A percentile compares a stretch with the other conserved stretches of the same genome.
These are phyloP conservation scores for Drechslerella coelobrocha DNA, from an alignment of 2,329 filamentous ascomycete genomes.

Conservation along the genomic window DNA sequence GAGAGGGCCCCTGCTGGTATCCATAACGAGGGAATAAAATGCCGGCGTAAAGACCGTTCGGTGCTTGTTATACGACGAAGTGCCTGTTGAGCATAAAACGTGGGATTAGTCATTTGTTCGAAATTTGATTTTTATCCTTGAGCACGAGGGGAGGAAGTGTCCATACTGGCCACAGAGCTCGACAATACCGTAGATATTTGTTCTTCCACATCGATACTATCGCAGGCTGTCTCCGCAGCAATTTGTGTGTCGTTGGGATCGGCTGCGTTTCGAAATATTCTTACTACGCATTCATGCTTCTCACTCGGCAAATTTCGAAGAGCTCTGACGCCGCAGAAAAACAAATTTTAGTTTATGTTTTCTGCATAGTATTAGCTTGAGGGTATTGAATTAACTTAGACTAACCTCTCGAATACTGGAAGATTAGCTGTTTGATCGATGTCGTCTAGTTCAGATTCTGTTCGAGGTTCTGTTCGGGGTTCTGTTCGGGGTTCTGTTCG, in stretches of 20 bases:
- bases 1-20: not conserved
- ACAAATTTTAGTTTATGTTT: not conserved
- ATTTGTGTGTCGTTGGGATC: not conserved
- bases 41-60: constrained; percentile 7
- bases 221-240: not conserved
- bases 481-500: not conserved
- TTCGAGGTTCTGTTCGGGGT: too few relatives aligned
- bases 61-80: constrained; percentile 3
- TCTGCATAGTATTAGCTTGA: too few relatives aligned
- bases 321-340: not conserved
- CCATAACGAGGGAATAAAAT: constrained; percentile 6
- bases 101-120: not conserved
- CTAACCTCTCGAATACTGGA: constrained; percentile 4
- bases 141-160: too few relatives aligned
- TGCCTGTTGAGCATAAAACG: not conserved
- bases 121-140: not conserved
- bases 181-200: too few relatives aligned
- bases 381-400: constrained; percentile 1
- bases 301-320: constrained; percentile 6
- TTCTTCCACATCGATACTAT: constrained; percentile 12
- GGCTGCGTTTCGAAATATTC: constrained; percentile 1
- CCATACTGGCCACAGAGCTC: too few relatives aligned
- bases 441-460: too few relatives aligned
- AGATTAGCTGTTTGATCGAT: not conserved
- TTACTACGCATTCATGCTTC: constrained; percentile 7